Evolutionary conservation across 176 grass and related monocot genomes (phyloP).

Genomic region (Avena atlantica): DNA sequence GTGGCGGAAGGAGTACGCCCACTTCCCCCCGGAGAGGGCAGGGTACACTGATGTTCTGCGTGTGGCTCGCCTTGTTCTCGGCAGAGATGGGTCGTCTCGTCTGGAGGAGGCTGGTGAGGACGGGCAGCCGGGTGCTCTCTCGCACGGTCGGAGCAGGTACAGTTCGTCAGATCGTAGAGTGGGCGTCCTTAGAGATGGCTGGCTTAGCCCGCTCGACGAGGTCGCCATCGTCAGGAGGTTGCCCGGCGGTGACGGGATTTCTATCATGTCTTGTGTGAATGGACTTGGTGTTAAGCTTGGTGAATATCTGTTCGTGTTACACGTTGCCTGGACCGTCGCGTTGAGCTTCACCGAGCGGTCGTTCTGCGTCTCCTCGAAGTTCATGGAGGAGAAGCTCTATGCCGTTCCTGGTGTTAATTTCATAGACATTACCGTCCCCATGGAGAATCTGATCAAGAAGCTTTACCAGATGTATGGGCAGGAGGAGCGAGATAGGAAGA

Average conservation of each 20-base stretch:
- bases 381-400: not conserved
- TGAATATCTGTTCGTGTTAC: not conserved
- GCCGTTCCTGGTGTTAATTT: not conserved
- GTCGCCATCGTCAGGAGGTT: not conserved
- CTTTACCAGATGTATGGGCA: constrained; percentile 8
- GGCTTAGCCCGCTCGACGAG: not conserved
- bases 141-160: not conserved
- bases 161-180: not conserved
- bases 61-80: not conserved
- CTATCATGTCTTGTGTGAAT: not conserved
- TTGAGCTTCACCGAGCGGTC: constrained; percentile 6
- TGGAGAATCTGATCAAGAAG: constrained; percentile 15
- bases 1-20: constrained; percentile 14
- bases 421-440: not conserved
- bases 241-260: not conserved
- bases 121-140: constrained; percentile 5
- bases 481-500: not conserved
- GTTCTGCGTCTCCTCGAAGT: not conserved
- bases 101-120: constrained; percentile 6
- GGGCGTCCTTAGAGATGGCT: not conserved
- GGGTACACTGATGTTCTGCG: not conserved
- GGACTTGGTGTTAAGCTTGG: constrained; percentile 17
- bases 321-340: not conserved
- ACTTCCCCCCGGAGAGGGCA: not conserved
- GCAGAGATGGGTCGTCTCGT: not conserved